Conservation (phyloP, 495 filamentous ascomycete species). For the Penicillium turbatum region DNA sequence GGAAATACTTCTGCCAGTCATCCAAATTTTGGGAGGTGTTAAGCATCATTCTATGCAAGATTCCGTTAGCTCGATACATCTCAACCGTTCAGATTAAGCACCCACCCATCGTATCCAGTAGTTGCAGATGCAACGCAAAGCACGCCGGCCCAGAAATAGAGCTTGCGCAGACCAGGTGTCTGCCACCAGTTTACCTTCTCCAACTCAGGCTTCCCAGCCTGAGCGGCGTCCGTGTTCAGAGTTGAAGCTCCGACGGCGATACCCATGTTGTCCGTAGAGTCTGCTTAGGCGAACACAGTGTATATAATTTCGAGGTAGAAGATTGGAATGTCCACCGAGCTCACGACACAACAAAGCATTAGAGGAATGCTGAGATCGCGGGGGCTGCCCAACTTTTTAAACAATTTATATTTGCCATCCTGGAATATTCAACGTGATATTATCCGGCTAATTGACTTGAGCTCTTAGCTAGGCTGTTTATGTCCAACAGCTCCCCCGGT, state of each 20-base stretch:
- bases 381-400: slow-evolving; percentile 8
- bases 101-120: slow-evolving; percentile 59
- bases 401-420: slow-evolving; percentile 5
- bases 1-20: slow-evolving; percentile 24
- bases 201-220: slow-evolving; percentile 51
- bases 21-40: slow-evolving; percentile 26
- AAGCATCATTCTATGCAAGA: slow-evolving; percentile 23
- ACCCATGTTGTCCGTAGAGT: slow-evolving; percentile 9
- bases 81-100: neutral
- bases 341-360: neutral
- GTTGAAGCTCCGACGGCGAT: slow-evolving; percentile 11
- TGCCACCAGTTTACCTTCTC: slow-evolving; percentile 56
- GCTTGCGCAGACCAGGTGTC: slow-evolving; percentile 55
- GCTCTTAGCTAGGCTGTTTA: slow-evolving; percentile 1
- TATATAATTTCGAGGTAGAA: neutral
- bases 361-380: neutral
- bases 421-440: neutral
- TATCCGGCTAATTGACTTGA: slow-evolving; percentile 5
- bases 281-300: neutral
- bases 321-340: neutral
- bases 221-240: slow-evolving; percentile 29
- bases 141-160: slow-evolving; percentile 52
- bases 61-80: neutral
- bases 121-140: slow-evolving; percentile 61
- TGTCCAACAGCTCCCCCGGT: slow-evolving; percentile 1